These are phyloP conservation scores for Claviceps monticola DNA, from an alignment of 2,329 filamentous ascomycete genomes.

Conservation along the genomic window DNA sequence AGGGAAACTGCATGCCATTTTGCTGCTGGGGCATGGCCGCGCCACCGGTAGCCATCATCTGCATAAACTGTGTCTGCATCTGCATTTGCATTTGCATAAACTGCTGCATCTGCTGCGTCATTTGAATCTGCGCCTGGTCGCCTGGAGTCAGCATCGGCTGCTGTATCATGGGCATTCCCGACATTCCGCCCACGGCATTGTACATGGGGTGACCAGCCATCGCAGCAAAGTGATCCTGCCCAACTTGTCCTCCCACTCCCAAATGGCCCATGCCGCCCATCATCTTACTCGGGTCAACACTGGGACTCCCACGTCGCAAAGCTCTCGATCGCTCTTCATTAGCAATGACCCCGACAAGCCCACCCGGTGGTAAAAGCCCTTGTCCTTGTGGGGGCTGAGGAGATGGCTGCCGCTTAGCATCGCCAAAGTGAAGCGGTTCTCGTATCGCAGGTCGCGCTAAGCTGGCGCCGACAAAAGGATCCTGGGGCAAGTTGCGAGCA, in stretches of 20 bases:
- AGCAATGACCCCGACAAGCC: slow-evolving; percentile 78
- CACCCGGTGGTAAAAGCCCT: slow-evolving; percentile 48
- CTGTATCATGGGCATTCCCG: slow-evolving; percentile 10
- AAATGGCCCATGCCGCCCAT: slow-evolving; percentile 21
- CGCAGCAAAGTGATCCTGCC: slow-evolving; percentile 34
- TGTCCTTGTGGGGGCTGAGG: slow-evolving; percentile 23
- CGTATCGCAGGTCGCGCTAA: slow-evolving; percentile 58
- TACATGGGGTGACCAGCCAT: slow-evolving; percentile 33
- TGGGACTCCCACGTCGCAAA: slow-evolving; percentile 65
- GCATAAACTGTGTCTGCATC: slow-evolving; percentile 68
- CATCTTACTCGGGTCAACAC: slow-evolving; percentile 35
- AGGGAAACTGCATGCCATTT: slow-evolving; percentile 15
- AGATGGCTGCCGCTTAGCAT: slow-evolving; percentile 30
- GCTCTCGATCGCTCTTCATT: slow-evolving; percentile 69
- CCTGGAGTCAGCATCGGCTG: slow-evolving; percentile 37
- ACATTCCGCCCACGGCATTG: slow-evolving; percentile 12
- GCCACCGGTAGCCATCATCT: slow-evolving; percentile 48
- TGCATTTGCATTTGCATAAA: slow-evolving; percentile 71
- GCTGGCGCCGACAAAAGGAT: slow-evolving; percentile 72
- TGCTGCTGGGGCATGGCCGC: slow-evolving; percentile 18
- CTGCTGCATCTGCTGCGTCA: slow-evolving; percentile 71
- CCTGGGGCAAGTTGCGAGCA: slow-evolving; percentile 66
- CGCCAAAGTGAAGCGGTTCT: slow-evolving; percentile 58
- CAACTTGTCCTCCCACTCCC: slow-evolving; percentile 23
- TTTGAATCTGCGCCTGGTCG: slow-evolving; percentile 64